Percentiles rank a stretch among this genome's conserved stretches.
These are phyloP conservation scores for Daldinia bambusicola DNA, from an alignment of 495 filamentous ascomycete genomes.

Conservation along the genomic window DNA sequence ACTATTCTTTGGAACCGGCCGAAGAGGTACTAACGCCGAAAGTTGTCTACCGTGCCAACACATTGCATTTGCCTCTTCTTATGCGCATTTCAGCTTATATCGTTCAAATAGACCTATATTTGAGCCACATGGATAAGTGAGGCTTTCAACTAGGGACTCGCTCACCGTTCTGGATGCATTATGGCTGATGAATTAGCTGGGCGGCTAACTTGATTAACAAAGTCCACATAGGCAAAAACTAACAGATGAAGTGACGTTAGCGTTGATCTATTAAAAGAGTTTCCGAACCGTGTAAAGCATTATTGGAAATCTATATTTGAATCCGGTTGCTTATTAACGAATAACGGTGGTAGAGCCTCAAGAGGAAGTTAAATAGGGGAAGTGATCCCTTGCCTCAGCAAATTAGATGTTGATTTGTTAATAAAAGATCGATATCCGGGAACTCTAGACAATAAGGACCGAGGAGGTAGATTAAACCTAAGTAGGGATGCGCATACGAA, in stretches of 20 bases:
- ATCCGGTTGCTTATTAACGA: background rate
- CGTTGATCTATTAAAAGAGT: slow-evolving; percentile 28
- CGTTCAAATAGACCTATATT: slow-evolving; percentile 12
- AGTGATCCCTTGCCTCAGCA: background rate
- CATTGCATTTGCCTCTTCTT: slow-evolving; percentile 33
- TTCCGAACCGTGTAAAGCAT: background rate
- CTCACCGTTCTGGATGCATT: slow-evolving; percentile 5
- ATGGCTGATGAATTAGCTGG: slow-evolving; percentile 1
- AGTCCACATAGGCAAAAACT: slow-evolving; percentile 12
- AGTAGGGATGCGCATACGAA: background rate
- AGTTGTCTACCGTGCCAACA: slow-evolving; percentile 22
- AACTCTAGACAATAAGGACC: background rate
- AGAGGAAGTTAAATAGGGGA: background rate
- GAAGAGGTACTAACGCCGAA: slow-evolving; percentile 29
- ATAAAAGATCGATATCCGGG: background rate
- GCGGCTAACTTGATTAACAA: slow-evolving; percentile 6
- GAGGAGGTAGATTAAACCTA: background rate
- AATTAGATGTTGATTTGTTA: background rate
- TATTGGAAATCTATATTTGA: background rate
- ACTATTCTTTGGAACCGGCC: slow-evolving; percentile 4
- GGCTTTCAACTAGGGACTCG: slow-evolving; percentile 11
- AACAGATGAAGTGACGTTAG: slow-evolving; percentile 4
- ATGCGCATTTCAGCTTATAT: slow-evolving; percentile 49
- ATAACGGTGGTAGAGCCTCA: background rate
- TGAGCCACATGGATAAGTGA: background rate